These are phyloP conservation scores for Dryas drummondii DNA, from an alignment of 306 rosid species.

Conservation along the genomic window DNA sequence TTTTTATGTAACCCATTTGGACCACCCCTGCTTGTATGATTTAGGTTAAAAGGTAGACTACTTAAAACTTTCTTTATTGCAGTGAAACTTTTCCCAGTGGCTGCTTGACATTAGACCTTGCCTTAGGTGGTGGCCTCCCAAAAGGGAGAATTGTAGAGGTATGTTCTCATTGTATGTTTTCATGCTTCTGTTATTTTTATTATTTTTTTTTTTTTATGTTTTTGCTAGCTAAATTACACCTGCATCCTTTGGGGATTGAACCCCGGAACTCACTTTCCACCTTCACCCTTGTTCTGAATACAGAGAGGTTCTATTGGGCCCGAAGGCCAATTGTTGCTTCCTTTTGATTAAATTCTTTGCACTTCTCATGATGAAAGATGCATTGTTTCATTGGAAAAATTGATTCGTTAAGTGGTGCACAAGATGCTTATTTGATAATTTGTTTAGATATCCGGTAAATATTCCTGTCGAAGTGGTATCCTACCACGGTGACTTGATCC, in stretches of 20 bases:
- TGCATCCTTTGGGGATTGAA: neutral
- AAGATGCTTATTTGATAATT: neutral
- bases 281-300: neutral
- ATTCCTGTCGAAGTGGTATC: neutral
- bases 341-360: neutral
- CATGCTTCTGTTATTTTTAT: neutral
- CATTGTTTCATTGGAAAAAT: neutral
- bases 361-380: neutral
- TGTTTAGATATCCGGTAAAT: neutral
- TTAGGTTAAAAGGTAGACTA: slow-evolving; percentile 20
- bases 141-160: slow-evolving; percentile 99
- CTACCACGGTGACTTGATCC: neutral
- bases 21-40: slow-evolving; percentile 16
- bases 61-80: slow-evolving; percentile 33
- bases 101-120: slow-evolving; percentile 90
- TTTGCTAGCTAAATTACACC: neutral
- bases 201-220: neutral
- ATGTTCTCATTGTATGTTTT: slow-evolving; percentile 10
- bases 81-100: slow-evolving; percentile 99
- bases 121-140: slow-evolving; percentile 98
- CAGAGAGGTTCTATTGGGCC: neutral
- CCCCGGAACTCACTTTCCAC: neutral
- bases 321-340: neutral
- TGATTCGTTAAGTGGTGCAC: neutral
- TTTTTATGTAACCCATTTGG: neutral